Evolutionary conservation across 495 filamentous ascomycete genomes (phyloP).

Genomic region (Aspergillus sparsus): DNA sequence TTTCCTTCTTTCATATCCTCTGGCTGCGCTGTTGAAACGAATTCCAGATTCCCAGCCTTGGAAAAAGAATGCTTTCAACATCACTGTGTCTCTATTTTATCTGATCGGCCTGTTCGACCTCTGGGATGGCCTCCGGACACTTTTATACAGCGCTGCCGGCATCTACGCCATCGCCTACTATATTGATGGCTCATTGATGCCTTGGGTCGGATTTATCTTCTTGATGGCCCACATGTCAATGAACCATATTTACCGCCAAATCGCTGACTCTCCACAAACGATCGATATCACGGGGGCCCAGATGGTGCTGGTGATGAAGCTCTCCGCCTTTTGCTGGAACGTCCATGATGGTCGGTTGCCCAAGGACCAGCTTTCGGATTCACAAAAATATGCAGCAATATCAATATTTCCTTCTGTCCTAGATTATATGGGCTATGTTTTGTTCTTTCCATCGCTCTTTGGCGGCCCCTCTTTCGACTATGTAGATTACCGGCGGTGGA

Average conservation of each 20-base stretch:
- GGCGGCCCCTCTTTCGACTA: conserved; percentile 91
- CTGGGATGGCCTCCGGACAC: conserved; percentile 80
- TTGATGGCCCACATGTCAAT: conserved; percentile 94
- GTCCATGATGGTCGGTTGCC: conserved; percentile 85
- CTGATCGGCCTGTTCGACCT: conserved; percentile 92
- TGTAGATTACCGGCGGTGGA: conserved; percentile 86
- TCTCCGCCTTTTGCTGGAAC: conserved; percentile 97
- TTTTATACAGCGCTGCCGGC: conserved; percentile 74
- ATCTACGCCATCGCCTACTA: conserved; percentile 83
- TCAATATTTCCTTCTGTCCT: conserved; percentile 68
- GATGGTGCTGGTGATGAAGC: conserved; percentile 98
- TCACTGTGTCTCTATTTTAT: conserved; percentile 82
- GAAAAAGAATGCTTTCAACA: conserved; percentile 87
- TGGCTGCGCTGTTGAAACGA: conserved; percentile 85
- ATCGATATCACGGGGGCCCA: conserved; percentile 95
- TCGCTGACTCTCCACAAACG: conserved; percentile 58
- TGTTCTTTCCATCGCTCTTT: conserved; percentile 92
- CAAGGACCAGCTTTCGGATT: conserved; percentile 75
- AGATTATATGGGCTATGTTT: conserved; percentile 84
- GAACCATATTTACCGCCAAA: conserved; percentile 82
- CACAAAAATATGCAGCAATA: conserved; percentile 82
- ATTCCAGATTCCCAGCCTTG: conserved; percentile 82
- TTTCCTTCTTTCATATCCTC: conserved; percentile 89
- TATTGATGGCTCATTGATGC: conserved; percentile 91
- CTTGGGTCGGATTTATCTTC: conserved; percentile 94